These are phyloP conservation scores for Sugiyamaella grinbergsii DNA, from an alignment of 1,139 yeast species.

Conservation along the genomic window DNA sequence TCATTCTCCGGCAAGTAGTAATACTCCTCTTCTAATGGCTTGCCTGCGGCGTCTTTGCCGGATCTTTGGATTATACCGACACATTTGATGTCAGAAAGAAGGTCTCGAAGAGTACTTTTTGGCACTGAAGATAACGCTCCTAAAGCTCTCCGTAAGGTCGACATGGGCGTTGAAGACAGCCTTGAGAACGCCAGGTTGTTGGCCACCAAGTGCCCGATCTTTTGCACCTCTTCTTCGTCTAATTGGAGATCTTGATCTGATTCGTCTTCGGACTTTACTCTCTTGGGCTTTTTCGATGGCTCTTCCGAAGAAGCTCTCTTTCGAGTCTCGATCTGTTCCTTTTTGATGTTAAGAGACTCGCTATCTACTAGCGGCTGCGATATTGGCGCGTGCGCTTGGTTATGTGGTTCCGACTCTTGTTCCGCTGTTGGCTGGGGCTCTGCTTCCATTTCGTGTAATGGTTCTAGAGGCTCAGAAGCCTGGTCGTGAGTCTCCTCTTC, in stretches of 20 bases:
- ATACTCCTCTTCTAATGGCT: constrained; percentile 88
- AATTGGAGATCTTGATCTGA: constrained; percentile 31
- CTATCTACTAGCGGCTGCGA: background rate
- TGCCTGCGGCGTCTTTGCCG: constrained; percentile 97
- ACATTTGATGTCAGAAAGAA: constrained; percentile 54
- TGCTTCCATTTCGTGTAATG: background rate
- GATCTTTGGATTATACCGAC: constrained; percentile 83
- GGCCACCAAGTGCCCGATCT: constrained; percentile 53
- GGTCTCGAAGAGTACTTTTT: constrained; percentile 40
- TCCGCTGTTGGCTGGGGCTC: background rate
- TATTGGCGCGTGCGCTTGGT: background rate
- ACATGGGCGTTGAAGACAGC: constrained; percentile 80
- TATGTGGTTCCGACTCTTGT: background rate
- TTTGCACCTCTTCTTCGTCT: constrained; percentile 52
- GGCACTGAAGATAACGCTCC: constrained; percentile 36
- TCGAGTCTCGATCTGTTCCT: constrained; percentile 4
- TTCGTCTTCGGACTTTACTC: constrained; percentile 27
- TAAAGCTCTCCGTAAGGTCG: constrained; percentile 60
- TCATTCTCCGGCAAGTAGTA: constrained; percentile 87
- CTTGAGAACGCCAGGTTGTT: constrained; percentile 92
- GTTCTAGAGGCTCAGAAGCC: no score
- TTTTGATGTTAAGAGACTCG: constrained; percentile 9
- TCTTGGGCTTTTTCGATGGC: constrained; percentile 10
- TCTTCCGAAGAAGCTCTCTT: constrained; percentile 14
- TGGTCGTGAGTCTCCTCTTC: background rate